Conservation (phyloP, 2,329 filamentous ascomycete genomes). For the Sordariomycetes sp. region DNA sequence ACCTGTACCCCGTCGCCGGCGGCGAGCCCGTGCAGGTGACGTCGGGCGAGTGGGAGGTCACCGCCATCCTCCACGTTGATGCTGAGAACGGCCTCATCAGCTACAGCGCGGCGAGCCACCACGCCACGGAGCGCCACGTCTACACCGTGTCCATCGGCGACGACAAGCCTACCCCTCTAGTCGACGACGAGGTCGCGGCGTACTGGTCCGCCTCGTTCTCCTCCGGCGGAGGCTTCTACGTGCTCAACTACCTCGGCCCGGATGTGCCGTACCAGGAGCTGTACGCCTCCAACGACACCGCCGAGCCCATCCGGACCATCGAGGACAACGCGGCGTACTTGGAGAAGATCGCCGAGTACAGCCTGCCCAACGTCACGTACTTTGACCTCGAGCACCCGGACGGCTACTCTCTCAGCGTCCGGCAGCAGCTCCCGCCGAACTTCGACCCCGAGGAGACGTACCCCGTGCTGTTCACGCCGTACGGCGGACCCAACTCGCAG, state of each 20-base stretch:
- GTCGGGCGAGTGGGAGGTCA: conserved; percentile 55
- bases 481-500: conserved; percentile 57
- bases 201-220: conserved; percentile 59
- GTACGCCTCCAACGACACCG: conserved; percentile 43
- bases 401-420: conserved; percentile 52
- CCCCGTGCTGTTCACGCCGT: conserved; percentile 55
- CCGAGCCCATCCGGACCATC: conserved; percentile 43
- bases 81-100: conserved; percentile 44
- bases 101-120: conserved; percentile 53
- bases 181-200: conserved; percentile 47
- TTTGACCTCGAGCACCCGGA: conserved; percentile 51
- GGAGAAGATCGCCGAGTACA: conserved; percentile 45
- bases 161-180: conserved; percentile 43
- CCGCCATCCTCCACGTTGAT: conserved; percentile 48
- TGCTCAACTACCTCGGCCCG: conserved; percentile 54
- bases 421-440: conserved; percentile 53
- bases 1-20: conserved; percentile 48
- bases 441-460: conserved; percentile 55
- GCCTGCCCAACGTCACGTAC: conserved; percentile 53
- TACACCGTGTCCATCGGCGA: conserved; percentile 54
- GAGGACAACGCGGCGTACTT: conserved; percentile 49
- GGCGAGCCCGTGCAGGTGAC: conserved; percentile 48
- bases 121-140: conserved; percentile 57
- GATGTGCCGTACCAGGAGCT: conserved; percentile 61
- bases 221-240: conserved; percentile 49